phyloP scores from a whole-genome alignment of 129 eudicot species.

The Helianthus tuberosus region DNA sequence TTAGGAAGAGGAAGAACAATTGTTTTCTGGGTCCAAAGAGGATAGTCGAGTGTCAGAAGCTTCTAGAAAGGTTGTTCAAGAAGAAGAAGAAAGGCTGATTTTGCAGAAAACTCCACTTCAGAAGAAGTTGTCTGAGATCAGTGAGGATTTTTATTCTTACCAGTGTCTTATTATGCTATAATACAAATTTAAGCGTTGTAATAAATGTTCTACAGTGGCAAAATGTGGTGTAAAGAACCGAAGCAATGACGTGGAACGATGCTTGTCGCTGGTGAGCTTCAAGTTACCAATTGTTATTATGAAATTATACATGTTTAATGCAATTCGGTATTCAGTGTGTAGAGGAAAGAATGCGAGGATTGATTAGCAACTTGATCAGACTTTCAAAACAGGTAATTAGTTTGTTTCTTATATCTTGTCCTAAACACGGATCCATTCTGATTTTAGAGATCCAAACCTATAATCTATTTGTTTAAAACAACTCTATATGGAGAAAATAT shows the following conservation, averaged over 20 bases:
- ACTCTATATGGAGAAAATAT: background rate
- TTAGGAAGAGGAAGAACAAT: slow-evolving; percentile 89
- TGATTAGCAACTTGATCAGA: slow-evolving; percentile 64
- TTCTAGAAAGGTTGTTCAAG: slow-evolving; percentile 82
- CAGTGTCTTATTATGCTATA: slow-evolving; percentile 2
- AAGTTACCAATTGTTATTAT: background rate
- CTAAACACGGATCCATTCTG: background rate
- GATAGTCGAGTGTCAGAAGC: slow-evolving; percentile 82
- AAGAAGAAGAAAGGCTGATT: slow-evolving; percentile 85
- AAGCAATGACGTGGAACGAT: slow-evolving; percentile 71
- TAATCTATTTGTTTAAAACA: background rate
- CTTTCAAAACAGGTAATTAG: slow-evolving; percentile 71
- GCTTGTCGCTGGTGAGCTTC: slow-evolving; percentile 70
- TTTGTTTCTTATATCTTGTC: slow-evolving; percentile 13
- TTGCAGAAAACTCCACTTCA: slow-evolving; percentile 73
- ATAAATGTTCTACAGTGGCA: slow-evolving; percentile 52
- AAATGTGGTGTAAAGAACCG: slow-evolving; percentile 62
- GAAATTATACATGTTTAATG: slow-evolving; percentile 25
- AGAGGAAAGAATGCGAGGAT: slow-evolving; percentile 88
- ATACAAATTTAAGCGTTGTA: slow-evolving; percentile 33
- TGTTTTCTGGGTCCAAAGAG: slow-evolving; percentile 79
- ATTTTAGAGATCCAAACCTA: background rate
- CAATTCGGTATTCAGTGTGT: slow-evolving; percentile 55
- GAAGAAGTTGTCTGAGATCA: slow-evolving; percentile 75
- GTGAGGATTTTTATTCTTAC: slow-evolving; percentile 39